Base-by-base conservation (phyloP, 495 filamentous ascomycete genomes). In the Aspergillus leporis region DNA sequence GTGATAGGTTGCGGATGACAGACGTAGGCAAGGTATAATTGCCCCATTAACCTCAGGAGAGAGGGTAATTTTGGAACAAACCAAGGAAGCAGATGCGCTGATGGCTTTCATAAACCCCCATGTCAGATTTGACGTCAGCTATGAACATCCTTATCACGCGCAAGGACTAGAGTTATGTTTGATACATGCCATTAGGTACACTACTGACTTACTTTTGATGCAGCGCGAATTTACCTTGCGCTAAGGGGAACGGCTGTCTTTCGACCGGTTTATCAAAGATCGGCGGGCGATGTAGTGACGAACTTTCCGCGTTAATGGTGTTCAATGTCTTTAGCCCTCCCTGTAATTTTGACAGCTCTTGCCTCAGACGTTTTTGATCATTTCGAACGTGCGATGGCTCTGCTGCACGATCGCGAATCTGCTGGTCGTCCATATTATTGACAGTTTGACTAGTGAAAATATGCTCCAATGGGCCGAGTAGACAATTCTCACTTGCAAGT, bases 401-500 rank as follows among this genome's bases (percentile, higher is more conserved):
- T 0, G 53, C 14, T 1, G 69, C 70, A 21, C 73, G 28, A 0
- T 55, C 31, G 19, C 53, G 47, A 13, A 75, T 48, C 10, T 65
- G 43, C 0, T 60, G 30, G 28, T 71, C 67, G 6, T 66, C 55
- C 70, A 78, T 67, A 12, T 66, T 50, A 19, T 59, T 67, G 45
- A 78, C 57, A 1, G 55, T 64, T 2, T 67, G 66, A 31, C 67
- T 65, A 25, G 68, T 72, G 53, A 78, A 68, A 1, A 76, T 55
- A 3, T 28, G 2, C 13, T 61, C 50, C 0, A 77, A 62, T 25
- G 68, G 70, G 3, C 4, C 9, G 8, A 89, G 68, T 40, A 89
- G 75, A 64, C 82, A 83, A 28, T 77, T 74, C 52, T 89, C 86
- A 32, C 87, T 81, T 4, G 79, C 86, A 40, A 86, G 73, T 5